Evolutionary conservation across 2,329 filamentous ascomycete species (phyloP).

Genomic region (Ophiostoma angusticollis): DNA sequence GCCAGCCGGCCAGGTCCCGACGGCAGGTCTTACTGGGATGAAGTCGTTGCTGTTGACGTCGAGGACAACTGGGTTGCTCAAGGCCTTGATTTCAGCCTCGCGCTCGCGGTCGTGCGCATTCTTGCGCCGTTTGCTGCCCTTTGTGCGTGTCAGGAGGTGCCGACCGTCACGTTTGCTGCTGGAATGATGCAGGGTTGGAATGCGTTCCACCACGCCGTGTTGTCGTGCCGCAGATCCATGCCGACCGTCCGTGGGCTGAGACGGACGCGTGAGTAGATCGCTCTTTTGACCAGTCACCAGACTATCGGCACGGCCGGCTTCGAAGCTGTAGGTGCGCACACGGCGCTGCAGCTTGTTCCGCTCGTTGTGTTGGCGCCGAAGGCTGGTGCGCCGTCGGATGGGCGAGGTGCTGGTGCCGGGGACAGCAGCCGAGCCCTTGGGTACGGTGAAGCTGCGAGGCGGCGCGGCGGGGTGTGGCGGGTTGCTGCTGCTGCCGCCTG

Average conservation of each 20-base stretch:
- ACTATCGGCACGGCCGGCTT: conserved; percentile 43
- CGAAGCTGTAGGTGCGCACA: conserved; percentile 47
- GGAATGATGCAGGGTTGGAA: conserved; percentile 42
- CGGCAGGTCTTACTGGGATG: conserved; percentile 50
- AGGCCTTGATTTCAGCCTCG: conserved; percentile 78
- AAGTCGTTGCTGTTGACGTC: conserved; percentile 27
- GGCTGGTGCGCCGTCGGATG: conserved; percentile 18
- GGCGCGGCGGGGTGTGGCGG: too few species aligned
- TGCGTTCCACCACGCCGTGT: conserved; percentile 23
- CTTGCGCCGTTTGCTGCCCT: conserved; percentile 68
- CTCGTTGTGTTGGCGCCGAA: conserved; percentile 33
- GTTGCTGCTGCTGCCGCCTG: conserved; percentile 31
- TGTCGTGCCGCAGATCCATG: too few species aligned
- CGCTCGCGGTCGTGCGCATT: conserved; percentile 57
- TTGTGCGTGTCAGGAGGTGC: conserved; percentile 49
- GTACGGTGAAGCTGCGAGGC: conserved; percentile 16
- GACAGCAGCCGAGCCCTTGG: conserved; percentile 17
- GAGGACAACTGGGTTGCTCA: conserved; percentile 42
- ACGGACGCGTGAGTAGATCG: conserved; percentile 5
- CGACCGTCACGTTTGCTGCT: conserved; percentile 44
- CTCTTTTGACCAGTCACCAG: conserved; percentile 26
- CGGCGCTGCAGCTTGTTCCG: conserved; percentile 36
- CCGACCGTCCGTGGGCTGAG: too few species aligned
- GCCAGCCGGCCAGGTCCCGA: conserved; percentile 46
- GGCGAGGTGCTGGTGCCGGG: conserved; percentile 17